A percentile compares a stretch with the other conserved stretches of the same genome.
Evolutionary conservation across 2,329 filamentous ascomycete genomes (phyloP).

Genomic region (Dryadomyces quercivorus): DNA sequence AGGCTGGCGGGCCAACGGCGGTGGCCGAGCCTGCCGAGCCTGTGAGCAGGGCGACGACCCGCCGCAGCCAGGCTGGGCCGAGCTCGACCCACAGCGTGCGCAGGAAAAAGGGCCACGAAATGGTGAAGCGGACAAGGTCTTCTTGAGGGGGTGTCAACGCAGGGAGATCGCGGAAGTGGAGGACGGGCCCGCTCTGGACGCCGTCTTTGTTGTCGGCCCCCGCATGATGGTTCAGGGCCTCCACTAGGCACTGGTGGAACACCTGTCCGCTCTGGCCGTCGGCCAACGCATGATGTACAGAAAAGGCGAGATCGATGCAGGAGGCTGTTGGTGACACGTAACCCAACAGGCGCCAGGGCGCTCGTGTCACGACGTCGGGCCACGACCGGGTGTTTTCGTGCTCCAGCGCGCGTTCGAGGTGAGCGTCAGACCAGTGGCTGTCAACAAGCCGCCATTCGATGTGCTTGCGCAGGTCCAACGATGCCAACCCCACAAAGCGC

Average conservation of each 20-base stretch:
- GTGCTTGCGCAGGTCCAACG: conserved; percentile 30
- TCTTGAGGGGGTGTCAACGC: conserved; percentile 28
- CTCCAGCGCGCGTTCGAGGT: conserved; percentile 22
- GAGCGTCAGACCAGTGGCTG: conserved; percentile 17
- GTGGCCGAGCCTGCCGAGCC: conserved; percentile 9
- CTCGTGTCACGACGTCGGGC: conserved; percentile 23
- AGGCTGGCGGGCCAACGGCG: conserved; percentile 25
- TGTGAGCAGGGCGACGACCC: not conserved
- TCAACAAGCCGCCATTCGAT: conserved; percentile 21
- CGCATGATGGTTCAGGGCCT: conserved; percentile 23
- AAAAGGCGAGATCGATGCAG: conserved; percentile 30
- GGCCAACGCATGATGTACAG: conserved; percentile 38
- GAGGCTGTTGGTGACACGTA: conserved; percentile 13
- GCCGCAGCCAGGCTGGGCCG: conserved; percentile 24
- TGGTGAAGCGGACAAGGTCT: conserved; percentile 25
- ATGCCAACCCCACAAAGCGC: conserved; percentile 28
- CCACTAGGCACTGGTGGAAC: conserved; percentile 36
- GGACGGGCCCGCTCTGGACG: conserved; percentile 5
- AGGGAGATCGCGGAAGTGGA: conserved; percentile 20
- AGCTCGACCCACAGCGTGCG: conserved; percentile 26
- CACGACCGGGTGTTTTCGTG: conserved; percentile 28
- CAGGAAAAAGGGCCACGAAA: conserved; percentile 28
- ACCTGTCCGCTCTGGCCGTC: conserved; percentile 36
- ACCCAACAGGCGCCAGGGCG: conserved; percentile 36
- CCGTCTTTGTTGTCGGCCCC: conserved; percentile 4